Evolutionary conservation across 169 alveolate genomes (phyloP).

Genomic region (Toxoplasma gondii): DNA sequence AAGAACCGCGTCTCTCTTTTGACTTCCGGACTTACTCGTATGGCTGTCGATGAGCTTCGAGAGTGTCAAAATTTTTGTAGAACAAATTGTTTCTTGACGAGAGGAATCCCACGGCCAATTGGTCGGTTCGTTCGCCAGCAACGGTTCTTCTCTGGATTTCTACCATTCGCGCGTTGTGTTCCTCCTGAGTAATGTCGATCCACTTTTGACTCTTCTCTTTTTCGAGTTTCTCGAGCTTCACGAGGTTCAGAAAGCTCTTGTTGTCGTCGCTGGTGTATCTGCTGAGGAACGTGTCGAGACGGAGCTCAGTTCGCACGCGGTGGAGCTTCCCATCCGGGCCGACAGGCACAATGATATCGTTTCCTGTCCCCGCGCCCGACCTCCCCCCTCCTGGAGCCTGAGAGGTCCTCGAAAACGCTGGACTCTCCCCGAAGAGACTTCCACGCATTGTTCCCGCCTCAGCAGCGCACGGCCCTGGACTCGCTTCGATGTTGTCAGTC

Average conservation of each 20-base stretch:
- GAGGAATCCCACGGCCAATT: slow-evolving; percentile 25
- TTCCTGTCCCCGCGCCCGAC: not conserved
- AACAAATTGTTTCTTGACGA: not conserved
- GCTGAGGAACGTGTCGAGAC: not conserved
- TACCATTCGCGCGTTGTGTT: slow-evolving; percentile 23
- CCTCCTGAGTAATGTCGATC: not conserved
- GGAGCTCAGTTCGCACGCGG: slow-evolving; percentile 35
- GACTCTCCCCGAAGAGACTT: not conserved
- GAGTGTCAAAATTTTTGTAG: not conserved
- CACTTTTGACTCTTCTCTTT: not conserved
- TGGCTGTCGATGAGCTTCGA: slow-evolving; percentile 4
- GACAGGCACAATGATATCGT: not conserved
- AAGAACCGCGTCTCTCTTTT: too few relatives aligned
- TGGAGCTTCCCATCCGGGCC: not conserved
- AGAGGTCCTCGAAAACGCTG: not conserved
- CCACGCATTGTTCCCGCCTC: not conserved
- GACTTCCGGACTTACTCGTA: slow-evolving; percentile 28
- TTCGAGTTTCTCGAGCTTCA: not conserved
- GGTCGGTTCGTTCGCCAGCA: not conserved
- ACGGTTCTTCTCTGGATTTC: slow-evolving; percentile 25
- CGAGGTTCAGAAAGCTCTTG: not conserved
- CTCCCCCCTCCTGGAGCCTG: not conserved
- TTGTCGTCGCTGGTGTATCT: slow-evolving; percentile 19
- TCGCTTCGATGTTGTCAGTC: not conserved
- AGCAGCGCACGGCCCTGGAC: not conserved